Evolutionary conservation across 495 filamentous ascomycete genomes (phyloP), one percentile per base, ranked within the genome.

Genomic region (Xylaria grammica): DNA sequence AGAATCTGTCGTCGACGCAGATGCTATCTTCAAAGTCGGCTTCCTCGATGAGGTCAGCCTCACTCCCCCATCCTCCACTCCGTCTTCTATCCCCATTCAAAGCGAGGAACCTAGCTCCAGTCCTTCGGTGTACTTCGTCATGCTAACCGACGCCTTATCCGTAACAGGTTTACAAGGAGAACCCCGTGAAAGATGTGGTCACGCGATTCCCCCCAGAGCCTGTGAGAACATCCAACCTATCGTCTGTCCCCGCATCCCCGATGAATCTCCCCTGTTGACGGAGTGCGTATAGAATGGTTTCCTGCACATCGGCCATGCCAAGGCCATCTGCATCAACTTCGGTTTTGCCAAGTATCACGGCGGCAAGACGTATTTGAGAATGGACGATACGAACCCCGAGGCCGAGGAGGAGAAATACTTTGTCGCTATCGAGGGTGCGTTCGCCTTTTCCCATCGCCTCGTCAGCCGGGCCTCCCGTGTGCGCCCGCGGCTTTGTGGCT

Each of bases 321-420:
- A 98, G 79, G 95, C 95, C n/a, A 97, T 99, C 76, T 87, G 92
- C 0, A 85, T 98, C 70, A 99, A 98, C 78, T 98, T 98, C 74
- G 96, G 95, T 0, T 97, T 97, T 77, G 95, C 95, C 11, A 87
- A 85, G 67, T 87, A 89, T 70, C 90, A 97, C 74, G 89, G 89
- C 13, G 96, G 96, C 57, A 80, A 90, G 60, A 81, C 81, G 71
- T 78, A 80, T 69, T 67, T 79, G 56, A 62, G 71, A 38, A 91
- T 89, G 70, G 90, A 93, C 74, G 92, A 96, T 67, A 94, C 91
- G 11, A 96, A 96, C 73, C 92, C 92, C 1, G 90, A 91, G 63
- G 88, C 86, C 7, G 92, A 96, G 75, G 87, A 93, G 70, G 89
- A 92, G 75, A 82, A 87, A 29, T 96, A 90, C 72, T 92, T 93